phyloP scores from a whole-genome alignment of 1,139 yeast species.

The Blastobotrys ciferrii region DNA sequence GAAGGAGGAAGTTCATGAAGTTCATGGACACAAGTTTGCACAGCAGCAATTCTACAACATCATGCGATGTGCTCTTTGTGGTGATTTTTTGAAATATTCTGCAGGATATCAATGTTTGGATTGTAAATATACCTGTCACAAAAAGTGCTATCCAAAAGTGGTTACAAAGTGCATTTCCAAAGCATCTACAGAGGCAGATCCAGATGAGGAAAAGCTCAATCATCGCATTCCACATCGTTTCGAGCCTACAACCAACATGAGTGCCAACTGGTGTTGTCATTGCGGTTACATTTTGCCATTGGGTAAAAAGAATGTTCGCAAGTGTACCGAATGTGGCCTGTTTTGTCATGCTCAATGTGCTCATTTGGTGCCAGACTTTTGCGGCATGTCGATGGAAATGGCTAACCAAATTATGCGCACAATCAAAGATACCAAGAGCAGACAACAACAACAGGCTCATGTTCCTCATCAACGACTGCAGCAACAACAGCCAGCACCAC shows the following conservation, averaged over 20 bases:
- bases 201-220: conserved; percentile 86
- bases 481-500: conserved; percentile 13
- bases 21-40: conserved; percentile 95
- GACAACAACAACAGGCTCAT: conserved; percentile 31
- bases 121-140: conserved; percentile 90
- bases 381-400: conserved; percentile 98
- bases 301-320: conserved; percentile 91
- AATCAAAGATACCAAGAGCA: conserved; percentile 71
- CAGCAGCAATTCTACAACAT: conserved; percentile 93
- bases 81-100: conserved; percentile 81
- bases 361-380: conserved; percentile 93
- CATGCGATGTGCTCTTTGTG: conserved; percentile 97
- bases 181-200: conserved; percentile 78
- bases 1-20: conserved; percentile 92
- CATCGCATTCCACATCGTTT: conserved; percentile 97
- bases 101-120: conserved; percentile 97
- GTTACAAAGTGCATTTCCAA: conserved; percentile 95
- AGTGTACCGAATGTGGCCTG: conserved; percentile 91
- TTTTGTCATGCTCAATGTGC: conserved; percentile 94
- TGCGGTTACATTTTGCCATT: conserved; percentile 95
- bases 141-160: conserved; percentile 88
- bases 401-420: conserved; percentile 87
- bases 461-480: conserved; percentile 11
- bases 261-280: conserved; percentile 99
- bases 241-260: conserved; percentile 84